Evolutionary conservation across 148 eudicot genomes (phyloP), one percentile per base, ranked within the genome.

Genomic region (Chenopodium quinoa): DNA sequence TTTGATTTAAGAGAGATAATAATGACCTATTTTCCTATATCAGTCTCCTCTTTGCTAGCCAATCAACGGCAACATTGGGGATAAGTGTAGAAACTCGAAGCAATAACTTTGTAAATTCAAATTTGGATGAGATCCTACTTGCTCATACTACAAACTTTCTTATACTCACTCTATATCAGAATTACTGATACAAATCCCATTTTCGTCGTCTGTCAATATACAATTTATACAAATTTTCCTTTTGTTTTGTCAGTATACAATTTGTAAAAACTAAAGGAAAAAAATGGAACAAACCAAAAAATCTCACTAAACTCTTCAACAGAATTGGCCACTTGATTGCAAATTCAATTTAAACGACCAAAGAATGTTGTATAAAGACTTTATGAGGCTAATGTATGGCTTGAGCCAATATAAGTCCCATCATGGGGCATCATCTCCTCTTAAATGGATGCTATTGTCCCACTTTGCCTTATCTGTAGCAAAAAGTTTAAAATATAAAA

Each of bases 301-400:
- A 54, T 23, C 37, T 60, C 77, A 62, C 77, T 71, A 78, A 78
- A 80, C 31, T 25, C n/a, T 86, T 58, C n/a, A 34, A 46, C 27
- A 71, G 25, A 72, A 56, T 4, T 56, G n/a, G 66, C 54, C 19
- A 17, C 22, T 17, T 4, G 20, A 3, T 20, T 22, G 75, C 20
- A 79, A 27, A 50, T 25, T 11, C 3, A 16, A 58, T 29, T 34
- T 16, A 56, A 70, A 66, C 27, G 9, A 27, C 29, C 29, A 1
- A 83, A 79, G 71, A 29, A n/a, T 31, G 48, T 9, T 50, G 64
- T 10, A 2, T 3, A 9, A 22, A 25, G 29, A 1, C 17, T 37
- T 77, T 2, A 16, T 25, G n/a, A 14, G 17, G n/a, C 17, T 58
- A 14, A 58, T 14, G 19, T 19, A 14, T 14, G 17, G 63, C 63